Base-by-base conservation (phyloP, 345 rosid genomes). In the Populus davidiana region DNA sequence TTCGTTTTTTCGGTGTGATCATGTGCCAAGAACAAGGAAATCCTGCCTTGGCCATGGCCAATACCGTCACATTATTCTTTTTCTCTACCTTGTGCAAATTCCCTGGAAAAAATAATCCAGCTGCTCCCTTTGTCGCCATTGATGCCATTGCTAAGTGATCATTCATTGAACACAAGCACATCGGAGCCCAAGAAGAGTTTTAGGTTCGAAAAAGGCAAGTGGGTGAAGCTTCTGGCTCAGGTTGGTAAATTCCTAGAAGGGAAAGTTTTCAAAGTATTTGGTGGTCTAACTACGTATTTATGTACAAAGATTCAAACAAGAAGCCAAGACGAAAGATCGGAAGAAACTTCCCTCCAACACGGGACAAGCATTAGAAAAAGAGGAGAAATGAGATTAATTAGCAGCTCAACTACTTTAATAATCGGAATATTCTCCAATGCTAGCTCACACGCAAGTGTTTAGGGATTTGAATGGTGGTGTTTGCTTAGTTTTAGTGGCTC, bases 241-340 rank as follows among this genome's bases (percentile, higher is more conserved):
- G 23, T 76, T 27, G 31, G 69, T 62, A 33, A 11, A 47, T 52
- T 63, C 18, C 49, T 64, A 52, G 31, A 71, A 14, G 18, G 27
- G 65, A 54, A 5, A 61, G 27, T 8, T 16, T 54, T 11, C 31
- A 23, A 59, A 65, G 10, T 72, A 18, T 74, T 77, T 62, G 80
- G 77, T 84, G 76, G 79, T 83, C 79, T 41, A 76, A 77, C 86
- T 17, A 68, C 84, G 62, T 50, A 20, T 7, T 50, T 71, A 18
- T 11, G 68, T 41, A 27, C 50, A 70, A 77, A 54, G 59, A 41
- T 20, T 8, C 21, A 50, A 36, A 71, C 74, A 36, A n/a, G 54
- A 52, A 74, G 36, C 39, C 29, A 9, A 1, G 6, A 65, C 8
- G 49, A n/a, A 71, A 71, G 70, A 56, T 6, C 11, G 64, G 10